Base-by-base conservation (phyloP, 768 basidiomycete species). In the Leccinum arenicola region DNA sequence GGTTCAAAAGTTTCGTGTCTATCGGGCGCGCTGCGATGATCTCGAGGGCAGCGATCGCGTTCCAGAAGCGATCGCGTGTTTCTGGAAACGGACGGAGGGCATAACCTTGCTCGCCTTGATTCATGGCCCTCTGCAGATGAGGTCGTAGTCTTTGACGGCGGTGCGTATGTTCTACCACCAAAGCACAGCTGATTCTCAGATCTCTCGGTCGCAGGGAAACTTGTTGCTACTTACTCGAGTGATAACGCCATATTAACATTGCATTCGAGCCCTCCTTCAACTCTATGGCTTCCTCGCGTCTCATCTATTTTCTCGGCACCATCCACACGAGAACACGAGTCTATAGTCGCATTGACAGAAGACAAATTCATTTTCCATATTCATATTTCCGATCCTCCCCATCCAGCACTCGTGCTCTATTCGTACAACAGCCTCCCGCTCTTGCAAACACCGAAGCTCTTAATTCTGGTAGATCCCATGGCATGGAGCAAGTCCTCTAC, bases 401-500 rank as follows among this genome's bases (percentile, higher is more conserved):
- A 66, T 38, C 75, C 79, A 7, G 68, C 74, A 6, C 71, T 89
- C 9, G 65, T 69, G 17, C 63, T 90, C 9, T 68, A 80, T 56
- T 82, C 83, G 14, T 77, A 79, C 51, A 78, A 77, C 29, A 71
- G 68, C 36, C 77, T 92, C 3, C 88, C 89, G 0, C 74, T 87
- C 10, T 58, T 76, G 1, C 70, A 71, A 52, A 75, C 78, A 12
- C 75, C 77, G 11, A 74, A 76, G 54, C 76, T 84, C 60, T 86
- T 94, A 27, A 68, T 92, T 27, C 88, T 89, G 14, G 90, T 94
- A 7, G 92, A 94, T 69, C 92, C 92, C 0, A 94, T 93, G 92
- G 87, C 86, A 9, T 93, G 90, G 92, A 83, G 84, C 54, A 71
- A 74, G 57, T 72, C 74, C 21, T 70, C 75, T 7, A 67, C 75